Evolutionary conservation across 2,329 filamentous ascomycete genomes (phyloP).

Genomic region (Calonectria multiphialidica): DNA sequence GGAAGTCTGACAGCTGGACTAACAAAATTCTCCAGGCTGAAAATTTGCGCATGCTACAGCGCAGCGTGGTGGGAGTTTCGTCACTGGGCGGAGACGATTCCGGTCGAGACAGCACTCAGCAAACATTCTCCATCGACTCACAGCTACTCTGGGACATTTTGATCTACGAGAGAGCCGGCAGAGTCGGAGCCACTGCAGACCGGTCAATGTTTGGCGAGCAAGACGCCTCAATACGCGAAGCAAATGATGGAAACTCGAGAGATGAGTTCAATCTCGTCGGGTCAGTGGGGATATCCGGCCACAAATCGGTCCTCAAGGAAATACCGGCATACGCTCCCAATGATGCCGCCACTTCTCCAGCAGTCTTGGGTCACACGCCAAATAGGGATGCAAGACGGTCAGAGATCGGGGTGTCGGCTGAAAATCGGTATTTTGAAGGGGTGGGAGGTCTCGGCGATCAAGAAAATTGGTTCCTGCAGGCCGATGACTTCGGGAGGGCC

Average conservation of each 20-base stretch:
- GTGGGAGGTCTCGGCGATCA: constrained; percentile 16
- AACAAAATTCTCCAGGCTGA: constrained; percentile 29
- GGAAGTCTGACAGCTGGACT: background rate
- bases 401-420: background rate
- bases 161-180: constrained; percentile 50
- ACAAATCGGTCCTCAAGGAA: constrained; percentile 48
- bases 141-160: constrained; percentile 52
- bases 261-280: constrained; percentile 50
- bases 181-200: constrained; percentile 32
- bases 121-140: constrained; percentile 47
- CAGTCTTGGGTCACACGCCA: background rate
- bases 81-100: background rate
- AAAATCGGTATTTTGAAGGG: constrained; percentile 8
- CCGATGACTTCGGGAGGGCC: constrained; percentile 50
- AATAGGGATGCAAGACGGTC: background rate
- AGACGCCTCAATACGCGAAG: constrained; percentile 9
- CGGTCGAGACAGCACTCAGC: background rate
- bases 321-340: constrained; percentile 50
- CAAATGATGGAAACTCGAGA: background rate
- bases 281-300: constrained; percentile 52
- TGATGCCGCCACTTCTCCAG: constrained; percentile 26
- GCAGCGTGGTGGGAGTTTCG: constrained; percentile 43
- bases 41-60: constrained; percentile 46
- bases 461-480: constrained; percentile 48
- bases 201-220: constrained; percentile 39